These are phyloP conservation scores for Penicillium corylophilum DNA, from an alignment of 2,329 filamentous ascomycete genomes.

Conservation along the genomic window DNA sequence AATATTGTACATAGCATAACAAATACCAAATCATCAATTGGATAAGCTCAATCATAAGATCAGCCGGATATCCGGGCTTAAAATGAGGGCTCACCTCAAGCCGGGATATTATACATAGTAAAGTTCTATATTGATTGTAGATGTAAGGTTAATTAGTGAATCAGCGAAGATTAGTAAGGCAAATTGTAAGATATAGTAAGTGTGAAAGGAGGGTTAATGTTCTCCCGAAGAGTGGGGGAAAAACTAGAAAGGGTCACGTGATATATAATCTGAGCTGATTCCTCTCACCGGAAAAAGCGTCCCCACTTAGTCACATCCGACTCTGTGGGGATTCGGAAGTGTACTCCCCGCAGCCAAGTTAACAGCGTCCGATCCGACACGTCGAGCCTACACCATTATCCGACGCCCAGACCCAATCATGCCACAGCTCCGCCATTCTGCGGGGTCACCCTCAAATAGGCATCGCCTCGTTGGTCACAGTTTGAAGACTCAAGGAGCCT, in stretches of 20 bases:
- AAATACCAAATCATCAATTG: background rate
- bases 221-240: too few relatives aligned
- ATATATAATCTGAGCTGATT: too few relatives aligned
- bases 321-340: slow-evolving; percentile 25
- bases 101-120: too few relatives aligned
- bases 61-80: too few relatives aligned
- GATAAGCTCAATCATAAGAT: background rate
- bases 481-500: background rate
- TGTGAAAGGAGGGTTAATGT: too few relatives aligned
- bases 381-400: slow-evolving; percentile 7
- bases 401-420: slow-evolving; percentile 10
- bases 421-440: slow-evolving; percentile 12
- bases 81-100: too few relatives aligned
- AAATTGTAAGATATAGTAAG: too few relatives aligned
- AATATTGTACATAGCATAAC: background rate
- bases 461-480: slow-evolving; percentile 18
- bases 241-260: too few relatives aligned
- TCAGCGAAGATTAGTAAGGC: too few relatives aligned
- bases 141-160: too few relatives aligned
- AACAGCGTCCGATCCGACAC: slow-evolving; percentile 12
- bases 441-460: slow-evolving; percentile 24
- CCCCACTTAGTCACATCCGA: slow-evolving; percentile 2
- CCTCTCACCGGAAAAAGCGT: background rate
- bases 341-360: background rate
- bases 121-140: too few relatives aligned